Base-by-base conservation (phyloP, 2,329 filamentous ascomycete species). In the Ophiocordyceps camponoti-floridani region DNA sequence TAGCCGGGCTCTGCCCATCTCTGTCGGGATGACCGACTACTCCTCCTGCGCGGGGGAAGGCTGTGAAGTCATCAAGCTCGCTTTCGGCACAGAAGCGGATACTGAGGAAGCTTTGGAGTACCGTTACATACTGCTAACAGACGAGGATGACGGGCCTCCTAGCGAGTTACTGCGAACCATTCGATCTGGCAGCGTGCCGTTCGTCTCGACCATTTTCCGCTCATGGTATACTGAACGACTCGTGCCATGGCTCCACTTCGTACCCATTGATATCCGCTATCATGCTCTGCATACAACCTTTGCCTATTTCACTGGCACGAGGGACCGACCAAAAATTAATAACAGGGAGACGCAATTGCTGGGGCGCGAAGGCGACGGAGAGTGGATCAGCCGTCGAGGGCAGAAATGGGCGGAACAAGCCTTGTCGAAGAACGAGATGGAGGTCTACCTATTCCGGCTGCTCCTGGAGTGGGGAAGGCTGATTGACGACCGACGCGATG, bases 191-290 rank as follows among this genome's bases (percentile, higher is more conserved):
- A 79, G 72, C 42, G 67, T 87, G 5, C 82, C 83, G 0, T 75
- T 91, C 55, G 70, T 85, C 50, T 74, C 76, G 1, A 77, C 77
- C 0, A 66, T 89, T 7, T 89, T 88, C 59, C 72, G 77, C 23
- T 77, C 85, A 55, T 93, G 85, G 85, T 84, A 80, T 59, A 81
- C 84, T 47, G 77, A 79, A 43, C 74, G 85, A 6, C 61, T 91
- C 14, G 72, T 70, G 47, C 75, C 84, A 0, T 93, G 84, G 84
- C 64, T 79, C 41, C 84, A 93, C 57, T 91, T 86, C 53, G 79
- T 89, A 2, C 85, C 85, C 9, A 62, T 88, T 14, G 84, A 91
- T 56, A 51, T 81, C 2, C 72, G 84, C 3, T 75, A 83, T 18
- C 82, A 87, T 48, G 82, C 74, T 1, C 62, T 91, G 38, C 85